phyloP scores from a whole-genome alignment of 2,329 filamentous ascomycete genomes.

The Pseudopithomyces chartarum region DNA sequence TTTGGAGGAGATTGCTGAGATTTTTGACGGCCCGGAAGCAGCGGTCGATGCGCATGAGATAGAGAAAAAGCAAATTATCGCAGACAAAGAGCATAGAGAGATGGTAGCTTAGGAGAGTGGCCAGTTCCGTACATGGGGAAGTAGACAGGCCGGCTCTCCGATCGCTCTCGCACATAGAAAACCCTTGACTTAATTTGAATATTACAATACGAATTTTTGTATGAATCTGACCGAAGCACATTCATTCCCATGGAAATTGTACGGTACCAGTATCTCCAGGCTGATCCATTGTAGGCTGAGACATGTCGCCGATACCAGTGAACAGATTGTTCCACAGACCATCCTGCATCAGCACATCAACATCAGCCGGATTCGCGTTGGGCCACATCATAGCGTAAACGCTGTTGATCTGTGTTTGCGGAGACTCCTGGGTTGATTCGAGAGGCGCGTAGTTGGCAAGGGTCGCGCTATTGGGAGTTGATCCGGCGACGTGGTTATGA shows the following conservation, averaged over 20 bases:
- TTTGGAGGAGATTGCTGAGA: constrained; percentile 61
- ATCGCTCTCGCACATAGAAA: too few relatives aligned
- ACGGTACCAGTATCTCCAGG: neutral
- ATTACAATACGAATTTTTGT: too few relatives aligned
- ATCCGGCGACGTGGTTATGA: constrained; percentile 4
- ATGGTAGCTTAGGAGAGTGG: neutral
- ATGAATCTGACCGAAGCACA: too few relatives aligned
- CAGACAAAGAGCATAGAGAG: constrained; percentile 1
- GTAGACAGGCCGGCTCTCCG: too few relatives aligned
- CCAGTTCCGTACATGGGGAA: too few relatives aligned
- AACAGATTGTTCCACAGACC: constrained; percentile 20
- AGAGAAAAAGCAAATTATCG: neutral
- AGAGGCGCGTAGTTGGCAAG: constrained; percentile 8
- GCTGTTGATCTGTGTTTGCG: constrained; percentile 21
- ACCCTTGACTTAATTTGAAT: too few relatives aligned
- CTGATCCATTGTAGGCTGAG: neutral
- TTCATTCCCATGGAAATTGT: constrained; percentile 6
- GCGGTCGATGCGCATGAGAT: neutral
- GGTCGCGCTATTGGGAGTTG: constrained; percentile 6
- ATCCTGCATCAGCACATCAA: constrained; percentile 23
- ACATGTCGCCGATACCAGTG: neutral
- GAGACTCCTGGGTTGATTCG: constrained; percentile 16
- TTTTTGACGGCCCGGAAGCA: constrained; percentile 12
- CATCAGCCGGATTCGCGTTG: constrained; percentile 18
- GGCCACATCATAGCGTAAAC: constrained; percentile 25